Percentiles rank a stretch among this genome's conserved stretches.
Evolutionary conservation across 371 early-diverging fungal genomes (phyloP).

Genomic region (Phascolomyces articulosus): DNA sequence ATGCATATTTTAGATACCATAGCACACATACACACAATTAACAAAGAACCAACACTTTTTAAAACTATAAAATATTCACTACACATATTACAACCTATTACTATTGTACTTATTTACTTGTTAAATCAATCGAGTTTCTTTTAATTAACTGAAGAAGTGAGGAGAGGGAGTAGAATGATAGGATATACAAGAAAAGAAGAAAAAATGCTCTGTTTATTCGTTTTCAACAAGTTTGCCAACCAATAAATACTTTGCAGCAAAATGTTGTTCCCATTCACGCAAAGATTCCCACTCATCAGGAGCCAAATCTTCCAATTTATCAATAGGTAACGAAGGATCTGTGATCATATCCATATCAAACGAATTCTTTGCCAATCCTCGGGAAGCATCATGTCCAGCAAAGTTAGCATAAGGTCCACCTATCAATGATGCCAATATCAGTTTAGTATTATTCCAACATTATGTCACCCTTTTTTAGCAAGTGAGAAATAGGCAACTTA

Average conservation of each 20-base stretch:
- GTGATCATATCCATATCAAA: conserved; percentile 83
- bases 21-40: no score
- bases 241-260: conserved; percentile 72
- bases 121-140: no score
- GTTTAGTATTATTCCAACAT: background rate
- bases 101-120: no score
- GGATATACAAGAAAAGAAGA: background rate
- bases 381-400: conserved; percentile 83
- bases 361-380: conserved; percentile 89
- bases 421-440: conserved; percentile 23
- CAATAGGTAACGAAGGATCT: conserved; percentile 76
- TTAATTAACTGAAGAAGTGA: no score
- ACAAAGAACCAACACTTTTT: no score
- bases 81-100: no score
- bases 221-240: conserved; percentile 78
- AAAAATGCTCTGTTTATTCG: no score
- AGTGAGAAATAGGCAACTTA: no score
- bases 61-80: no score
- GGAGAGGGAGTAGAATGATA: background rate
- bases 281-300: conserved; percentile 77
- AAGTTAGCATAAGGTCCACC: conserved; percentile 92
- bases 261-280: conserved; percentile 78
- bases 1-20: conserved; percentile 1
- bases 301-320: conserved; percentile 76
- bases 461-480: no score